Evolutionary conservation across 345 rosid species (phyloP), one percentile per base, ranked within the genome.

Genomic region (Angophora floribunda): DNA sequence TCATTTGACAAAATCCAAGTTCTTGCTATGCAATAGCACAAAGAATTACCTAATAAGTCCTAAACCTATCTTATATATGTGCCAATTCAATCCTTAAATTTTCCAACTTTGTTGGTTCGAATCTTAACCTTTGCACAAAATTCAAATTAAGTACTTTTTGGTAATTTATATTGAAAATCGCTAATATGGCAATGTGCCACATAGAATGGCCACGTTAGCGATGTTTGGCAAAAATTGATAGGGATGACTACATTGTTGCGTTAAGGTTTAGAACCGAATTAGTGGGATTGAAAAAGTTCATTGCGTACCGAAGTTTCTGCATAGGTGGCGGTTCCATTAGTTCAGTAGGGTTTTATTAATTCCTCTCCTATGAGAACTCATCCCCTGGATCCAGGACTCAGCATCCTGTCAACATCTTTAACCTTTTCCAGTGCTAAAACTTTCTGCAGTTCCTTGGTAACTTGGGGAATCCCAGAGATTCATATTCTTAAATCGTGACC

Each of bases 401-500:
- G 30, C 32, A 61, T 61, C 15, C 67, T 30, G 26, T 61, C 7
- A 26, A 30, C 67, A 61, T 61, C 67, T 26, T 28, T 12, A 26
- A 12, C 67, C 7, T 26, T 26, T 26, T 61, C 67, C n/a, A 28
- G 50, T 65, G 26, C 84, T 89, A 52, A 47, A 41, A 89, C 89
- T 51, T 86, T 9, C 89, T 89, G 90, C 96, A 97, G 99, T 96
- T 97, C 88, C 92, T 97, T 79, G 41, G 41, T 36, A 36, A 36
- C 41, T 36, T 36, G 41, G 41, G 41, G 41, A 98, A 96, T 91
- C 94, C 97, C 50, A 93, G 99, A 92, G 99, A 97, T 89, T 97
- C 99, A 2, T 92, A 95, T 95, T 94, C 93, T 94, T 96, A 88
- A 97, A 97, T 91, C 93, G 93, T 19, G 99, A 97, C 91, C 97